Evolutionary conservation across 768 basidiomycete species (phyloP).

Genomic region (Phaffia tasmanica): DNA sequence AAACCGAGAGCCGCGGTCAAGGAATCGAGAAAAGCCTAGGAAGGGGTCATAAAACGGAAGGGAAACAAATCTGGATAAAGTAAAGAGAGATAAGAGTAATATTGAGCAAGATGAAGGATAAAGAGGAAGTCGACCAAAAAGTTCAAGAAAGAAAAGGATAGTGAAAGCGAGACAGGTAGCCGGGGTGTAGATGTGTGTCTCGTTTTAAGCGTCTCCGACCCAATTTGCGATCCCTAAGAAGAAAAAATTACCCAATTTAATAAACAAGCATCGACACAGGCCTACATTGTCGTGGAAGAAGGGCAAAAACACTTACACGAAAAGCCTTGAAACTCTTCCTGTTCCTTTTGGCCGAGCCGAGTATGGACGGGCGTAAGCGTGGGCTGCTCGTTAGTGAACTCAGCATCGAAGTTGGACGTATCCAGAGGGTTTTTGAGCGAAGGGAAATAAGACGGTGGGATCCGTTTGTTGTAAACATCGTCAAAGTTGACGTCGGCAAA

Average conservation of each 20-base stretch:
- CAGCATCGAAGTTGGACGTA: conserved; percentile 77
- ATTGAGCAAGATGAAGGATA: not conserved
- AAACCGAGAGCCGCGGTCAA: not conserved
- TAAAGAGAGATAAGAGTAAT: not conserved
- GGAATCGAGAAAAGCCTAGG: not conserved
- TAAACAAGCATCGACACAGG: not conserved
- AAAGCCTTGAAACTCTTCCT: conserved; percentile 92
- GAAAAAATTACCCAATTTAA: no score
- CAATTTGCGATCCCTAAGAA: conserved; percentile 18
- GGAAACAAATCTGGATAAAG: not conserved
- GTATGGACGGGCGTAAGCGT: conserved; percentile 96
- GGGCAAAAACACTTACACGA: conserved; percentile 50
- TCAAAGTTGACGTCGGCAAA: conserved; percentile 98
- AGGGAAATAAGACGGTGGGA: conserved; percentile 95
- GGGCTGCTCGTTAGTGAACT: conserved; percentile 93
- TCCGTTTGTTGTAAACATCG: conserved; percentile 92
- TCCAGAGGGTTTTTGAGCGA: conserved; percentile 67
- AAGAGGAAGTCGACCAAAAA: not conserved
- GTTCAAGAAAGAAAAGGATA: not conserved
- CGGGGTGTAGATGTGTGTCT: not conserved
- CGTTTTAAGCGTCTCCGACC: conserved; percentile 2
- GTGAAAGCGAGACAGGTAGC: not conserved
- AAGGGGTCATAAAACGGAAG: not conserved
- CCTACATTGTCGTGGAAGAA: not conserved
- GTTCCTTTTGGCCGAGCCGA: conserved; percentile 76